Evolutionary conservation across 2,329 filamentous ascomycete genomes (phyloP).

Genomic region (Scedosporium apiospermum): DNA sequence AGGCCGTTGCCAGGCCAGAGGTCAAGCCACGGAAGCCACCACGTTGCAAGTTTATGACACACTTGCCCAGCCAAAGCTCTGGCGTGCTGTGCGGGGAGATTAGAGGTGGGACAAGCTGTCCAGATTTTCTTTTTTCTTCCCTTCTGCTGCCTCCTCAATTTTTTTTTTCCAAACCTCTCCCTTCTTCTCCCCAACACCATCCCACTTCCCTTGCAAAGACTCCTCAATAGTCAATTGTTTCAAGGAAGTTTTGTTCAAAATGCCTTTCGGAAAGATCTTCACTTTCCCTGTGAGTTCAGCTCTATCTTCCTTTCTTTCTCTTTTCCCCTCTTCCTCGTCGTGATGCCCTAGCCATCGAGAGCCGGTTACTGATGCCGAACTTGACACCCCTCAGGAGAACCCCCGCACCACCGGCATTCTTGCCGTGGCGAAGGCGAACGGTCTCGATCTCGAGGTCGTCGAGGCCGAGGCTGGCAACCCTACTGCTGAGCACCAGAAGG

Average conservation of each 20-base stretch:
- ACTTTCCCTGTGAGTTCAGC: slow-evolving; percentile 57
- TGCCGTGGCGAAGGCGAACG: slow-evolving; percentile 95
- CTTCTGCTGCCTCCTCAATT: slow-evolving; percentile 1
- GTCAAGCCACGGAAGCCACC: not conserved
- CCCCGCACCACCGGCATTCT: slow-evolving; percentile 79
- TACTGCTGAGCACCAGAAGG: slow-evolving; percentile 68
- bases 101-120: slow-evolving; percentile 1
- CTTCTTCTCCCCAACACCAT: slow-evolving; percentile 17
- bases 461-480: slow-evolving; percentile 57
- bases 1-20: not conserved
- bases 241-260: slow-evolving; percentile 37
- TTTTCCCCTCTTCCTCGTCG: slow-evolving; percentile 7
- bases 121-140: slow-evolving; percentile 5
- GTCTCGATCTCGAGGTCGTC: slow-evolving; percentile 81
- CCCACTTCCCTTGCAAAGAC: slow-evolving; percentile 12
- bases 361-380: slow-evolving; percentile 23
- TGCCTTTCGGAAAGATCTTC: slow-evolving; percentile 98
- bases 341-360: slow-evolving; percentile 3
- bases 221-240: slow-evolving; percentile 7
- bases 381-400: slow-evolving; percentile 56
- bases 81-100: not conserved
- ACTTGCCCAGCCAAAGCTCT: not conserved
- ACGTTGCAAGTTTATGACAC: not conserved
- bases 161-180: slow-evolving; percentile 9
- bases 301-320: slow-evolving; percentile 10